A percentile compares a stretch with the other conserved stretches of the same genome.
Evolutionary conservation across 768 basidiomycete species (phyloP).

Genomic region (Cyclocybe cylindracea): DNA sequence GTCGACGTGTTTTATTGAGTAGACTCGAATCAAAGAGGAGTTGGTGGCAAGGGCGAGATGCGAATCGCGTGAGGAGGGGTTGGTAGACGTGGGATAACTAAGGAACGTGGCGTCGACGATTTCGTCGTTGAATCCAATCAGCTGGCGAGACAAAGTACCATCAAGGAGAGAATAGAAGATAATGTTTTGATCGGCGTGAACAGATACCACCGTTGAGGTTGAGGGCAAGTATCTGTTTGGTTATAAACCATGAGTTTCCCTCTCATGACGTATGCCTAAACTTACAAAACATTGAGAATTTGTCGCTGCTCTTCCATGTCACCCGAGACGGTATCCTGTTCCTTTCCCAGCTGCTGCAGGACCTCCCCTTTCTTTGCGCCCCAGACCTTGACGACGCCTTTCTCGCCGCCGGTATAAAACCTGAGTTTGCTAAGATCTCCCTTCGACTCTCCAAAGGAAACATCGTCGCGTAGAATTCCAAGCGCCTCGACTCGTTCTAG

Average conservation of each 20-base stretch:
- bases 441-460: constrained; percentile 46
- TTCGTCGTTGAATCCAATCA: constrained; percentile 98
- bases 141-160: constrained; percentile 66
- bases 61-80: constrained; percentile 46
- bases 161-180: constrained; percentile 83
- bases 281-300: constrained; percentile 82
- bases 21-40: constrained; percentile 91
- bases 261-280: constrained; percentile 12
- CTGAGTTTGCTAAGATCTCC: constrained; percentile 44
- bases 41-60: constrained; percentile 96
- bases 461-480: constrained; percentile 62
- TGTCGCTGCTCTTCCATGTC: constrained; percentile 81
- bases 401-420: constrained; percentile 92
- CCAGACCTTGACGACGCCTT: constrained; percentile 86
- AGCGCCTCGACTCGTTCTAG: constrained; percentile 88
- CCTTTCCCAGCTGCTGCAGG: constrained; percentile 58
- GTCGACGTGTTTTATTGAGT: constrained; percentile 75
- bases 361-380: constrained; percentile 68
- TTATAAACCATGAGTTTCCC: constrained; percentile 3
- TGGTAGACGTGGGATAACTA: constrained; percentile 31
- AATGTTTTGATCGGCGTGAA: constrained; percentile 97
- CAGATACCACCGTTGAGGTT: constrained; percentile 67
- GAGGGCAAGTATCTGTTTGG: constrained; percentile 64
- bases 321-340: constrained; percentile 40
- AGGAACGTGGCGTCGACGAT: constrained; percentile 90